Evolutionary conservation across 1,139 yeast genomes (phyloP).

Genomic region (Eremothecium sinecaudum): DNA sequence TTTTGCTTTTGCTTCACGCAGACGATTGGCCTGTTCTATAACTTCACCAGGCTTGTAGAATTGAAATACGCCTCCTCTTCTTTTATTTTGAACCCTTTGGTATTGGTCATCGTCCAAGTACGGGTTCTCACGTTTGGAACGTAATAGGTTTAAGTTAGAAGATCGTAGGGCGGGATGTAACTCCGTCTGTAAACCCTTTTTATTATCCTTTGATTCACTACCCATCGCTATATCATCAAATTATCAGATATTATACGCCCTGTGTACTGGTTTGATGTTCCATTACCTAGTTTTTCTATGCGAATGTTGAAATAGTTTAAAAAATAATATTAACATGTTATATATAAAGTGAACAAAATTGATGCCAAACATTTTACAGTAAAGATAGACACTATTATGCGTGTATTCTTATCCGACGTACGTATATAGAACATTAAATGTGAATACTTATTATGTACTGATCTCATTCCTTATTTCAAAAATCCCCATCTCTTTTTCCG

Average conservation of each 20-base stretch:
- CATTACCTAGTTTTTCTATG: too few relatives aligned
- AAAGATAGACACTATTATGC: too few relatives aligned
- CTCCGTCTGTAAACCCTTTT: constrained; percentile 23
- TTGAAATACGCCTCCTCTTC: constrained; percentile 13
- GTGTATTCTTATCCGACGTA: too few relatives aligned
- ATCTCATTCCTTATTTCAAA: constrained; percentile 1
- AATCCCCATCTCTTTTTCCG: constrained; percentile 5
- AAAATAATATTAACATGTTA: too few relatives aligned
- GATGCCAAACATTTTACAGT: too few relatives aligned
- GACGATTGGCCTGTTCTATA: constrained; percentile 11
- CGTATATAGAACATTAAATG: too few relatives aligned
- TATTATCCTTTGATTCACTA: not conserved
- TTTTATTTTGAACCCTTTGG: constrained; percentile 8
- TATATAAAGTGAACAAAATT: too few relatives aligned
- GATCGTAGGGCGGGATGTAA: constrained; percentile 27
- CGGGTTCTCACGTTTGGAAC: constrained; percentile 24
- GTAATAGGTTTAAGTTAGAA: constrained; percentile 23
- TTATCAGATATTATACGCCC: too few relatives aligned
- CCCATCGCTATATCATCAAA: too few relatives aligned
- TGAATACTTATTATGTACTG: too few relatives aligned
- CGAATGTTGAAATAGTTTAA: too few relatives aligned
- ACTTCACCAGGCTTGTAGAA: constrained; percentile 24
- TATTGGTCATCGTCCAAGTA: constrained; percentile 15
- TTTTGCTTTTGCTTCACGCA: constrained; percentile 6
- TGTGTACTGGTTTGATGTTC: too few relatives aligned